Evolutionary conservation across 208 protist genomes (phyloP).

Genomic region (Wallacemonas sp.): DNA sequence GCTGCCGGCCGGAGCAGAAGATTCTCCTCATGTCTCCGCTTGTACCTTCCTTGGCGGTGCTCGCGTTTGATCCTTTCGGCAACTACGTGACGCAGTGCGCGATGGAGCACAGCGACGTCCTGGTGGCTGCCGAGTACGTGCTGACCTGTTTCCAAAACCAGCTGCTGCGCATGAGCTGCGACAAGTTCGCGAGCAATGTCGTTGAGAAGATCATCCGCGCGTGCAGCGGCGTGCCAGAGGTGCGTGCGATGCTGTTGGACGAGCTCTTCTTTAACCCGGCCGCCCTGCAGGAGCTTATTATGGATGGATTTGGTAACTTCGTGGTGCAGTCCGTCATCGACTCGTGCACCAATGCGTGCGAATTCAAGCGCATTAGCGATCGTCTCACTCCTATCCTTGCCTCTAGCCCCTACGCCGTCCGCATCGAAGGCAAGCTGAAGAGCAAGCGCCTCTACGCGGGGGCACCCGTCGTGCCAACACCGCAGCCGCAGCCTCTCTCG

Average conservation of each 20-base stretch:
- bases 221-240: conserved; percentile 61
- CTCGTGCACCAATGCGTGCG: conserved; percentile 39
- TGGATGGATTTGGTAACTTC: conserved; percentile 86
- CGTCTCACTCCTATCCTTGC: conserved; percentile 56
- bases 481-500: neutral
- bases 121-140: conserved; percentile 60
- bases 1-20: conserved; percentile 57
- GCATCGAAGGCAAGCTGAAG: conserved; percentile 71
- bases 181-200: conserved; percentile 88
- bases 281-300: conserved; percentile 71
- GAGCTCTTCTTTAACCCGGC: conserved; percentile 84
- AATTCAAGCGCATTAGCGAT: conserved; percentile 71
- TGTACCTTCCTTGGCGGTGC: conserved; percentile 58
- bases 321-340: conserved; percentile 81
- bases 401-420: conserved; percentile 53
- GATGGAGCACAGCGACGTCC: conserved; percentile 68
- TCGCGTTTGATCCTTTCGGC: conserved; percentile 80
- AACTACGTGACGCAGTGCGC: conserved; percentile 92
- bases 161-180: conserved; percentile 72
- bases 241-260: conserved; percentile 69
- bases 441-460: conserved; percentile 22
- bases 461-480: neutral
- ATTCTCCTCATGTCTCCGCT: conserved; percentile 53
- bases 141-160: conserved; percentile 53
- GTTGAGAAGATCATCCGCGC: conserved; percentile 77